A percentile compares a stretch with the other conserved stretches of the same genome.
Conservation (phyloP, 495 filamentous ascomycete species). For the Bryoglossum gracile region DNA sequence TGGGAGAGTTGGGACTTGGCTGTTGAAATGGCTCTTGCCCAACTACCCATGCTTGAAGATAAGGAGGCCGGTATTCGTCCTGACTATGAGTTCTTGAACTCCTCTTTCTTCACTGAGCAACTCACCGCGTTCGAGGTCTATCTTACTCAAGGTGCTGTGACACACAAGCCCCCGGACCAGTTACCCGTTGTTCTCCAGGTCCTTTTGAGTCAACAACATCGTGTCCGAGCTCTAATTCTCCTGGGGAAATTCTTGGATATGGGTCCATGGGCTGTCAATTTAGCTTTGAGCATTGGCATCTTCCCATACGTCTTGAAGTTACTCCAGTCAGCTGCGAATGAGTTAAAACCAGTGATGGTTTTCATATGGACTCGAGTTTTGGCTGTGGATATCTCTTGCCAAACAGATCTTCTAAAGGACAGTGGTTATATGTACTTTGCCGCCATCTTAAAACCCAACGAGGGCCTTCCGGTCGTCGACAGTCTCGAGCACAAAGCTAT, state of each 20-base stretch:
- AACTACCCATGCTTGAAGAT: conserved; percentile 74
- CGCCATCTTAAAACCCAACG: conserved; percentile 73
- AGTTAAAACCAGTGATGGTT: conserved; percentile 97
- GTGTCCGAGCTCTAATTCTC: conserved; percentile 85
- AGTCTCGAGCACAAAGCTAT: conserved; percentile 93
- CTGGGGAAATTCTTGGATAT: conserved; percentile 91
- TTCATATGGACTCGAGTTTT: conserved; percentile 99
- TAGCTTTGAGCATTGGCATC: conserved; percentile 94
- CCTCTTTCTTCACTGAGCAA: conserved; percentile 94
- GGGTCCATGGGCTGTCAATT: conserved; percentile 94
- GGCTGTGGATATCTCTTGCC: conserved; percentile 88
- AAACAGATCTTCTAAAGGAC: conserved; percentile 88
- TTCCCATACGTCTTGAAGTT: conserved; percentile 97
- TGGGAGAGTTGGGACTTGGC: conserved; percentile 98
- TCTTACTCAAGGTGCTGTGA: conserved; percentile 76
- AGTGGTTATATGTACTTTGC: conserved; percentile 97
- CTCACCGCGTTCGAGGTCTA: conserved; percentile 97
- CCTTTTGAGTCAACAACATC: conserved; percentile 87
- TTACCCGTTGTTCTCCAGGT: conserved; percentile 95
- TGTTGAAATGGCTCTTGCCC: conserved; percentile 90
- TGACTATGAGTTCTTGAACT: conserved; percentile 87
- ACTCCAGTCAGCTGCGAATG: conserved; percentile 86
- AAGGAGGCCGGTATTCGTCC: conserved; percentile 60
- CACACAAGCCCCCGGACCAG: conserved; percentile 84
- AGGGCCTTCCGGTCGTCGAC: conserved; percentile 75